These are phyloP conservation scores for Cadophora sp. DNA, from an alignment of 2,329 filamentous ascomycete species.

Conservation along the genomic window DNA sequence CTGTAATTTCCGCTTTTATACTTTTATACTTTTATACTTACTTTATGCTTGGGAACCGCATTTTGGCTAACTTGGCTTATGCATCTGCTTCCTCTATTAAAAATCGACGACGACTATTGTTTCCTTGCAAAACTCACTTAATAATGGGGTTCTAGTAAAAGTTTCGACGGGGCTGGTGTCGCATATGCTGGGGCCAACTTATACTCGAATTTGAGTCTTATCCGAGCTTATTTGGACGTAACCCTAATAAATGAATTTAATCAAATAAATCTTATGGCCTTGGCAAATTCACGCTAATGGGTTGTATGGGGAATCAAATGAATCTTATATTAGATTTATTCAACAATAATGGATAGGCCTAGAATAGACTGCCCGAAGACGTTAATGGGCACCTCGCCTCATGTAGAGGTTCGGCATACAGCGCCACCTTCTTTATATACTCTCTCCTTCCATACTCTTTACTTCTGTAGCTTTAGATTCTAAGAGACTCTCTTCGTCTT, in stretches of 20 bases:
- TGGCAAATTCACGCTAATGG: too few relatives aligned
- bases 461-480: not conserved
- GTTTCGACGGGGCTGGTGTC: not conserved
- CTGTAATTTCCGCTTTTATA: too few relatives aligned
- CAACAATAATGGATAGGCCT: too few relatives aligned
- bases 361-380: too few relatives aligned
- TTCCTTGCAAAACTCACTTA: not conserved
- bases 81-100: too few relatives aligned
- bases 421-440: not conserved
- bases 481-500: not conserved
- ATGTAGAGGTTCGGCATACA: not conserved
- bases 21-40: not conserved
- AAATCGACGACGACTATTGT: too few relatives aligned
- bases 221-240: conserved; percentile 1
- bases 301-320: too few relatives aligned
- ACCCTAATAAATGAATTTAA: not conserved
- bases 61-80: too few relatives aligned
- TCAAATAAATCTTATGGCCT: too few relatives aligned
- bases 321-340: too few relatives aligned
- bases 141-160: not conserved
- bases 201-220: conserved; percentile 1
- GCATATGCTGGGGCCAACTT: not conserved
- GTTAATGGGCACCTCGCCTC: too few relatives aligned
- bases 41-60: not conserved
- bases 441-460: not conserved